Percentiles rank a stretch among this genome's conserved stretches.
phyloP scores from a whole-genome alignment of 441 rosid genomes.

The Flueggea neowawraea region DNA sequence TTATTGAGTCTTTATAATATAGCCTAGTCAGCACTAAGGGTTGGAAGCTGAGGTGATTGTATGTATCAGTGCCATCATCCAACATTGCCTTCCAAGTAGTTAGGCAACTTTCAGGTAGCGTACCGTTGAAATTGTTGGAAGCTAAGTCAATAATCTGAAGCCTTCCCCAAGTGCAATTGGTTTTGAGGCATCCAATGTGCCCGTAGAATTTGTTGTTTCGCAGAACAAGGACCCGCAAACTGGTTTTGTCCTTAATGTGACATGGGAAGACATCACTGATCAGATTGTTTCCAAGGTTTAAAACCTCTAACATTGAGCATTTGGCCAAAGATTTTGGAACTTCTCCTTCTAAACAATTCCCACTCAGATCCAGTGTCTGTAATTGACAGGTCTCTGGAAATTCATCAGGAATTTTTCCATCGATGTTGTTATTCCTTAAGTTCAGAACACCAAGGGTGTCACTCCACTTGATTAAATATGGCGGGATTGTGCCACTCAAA shows the following conservation, averaged over 20 bases:
- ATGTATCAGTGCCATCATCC: neutral
- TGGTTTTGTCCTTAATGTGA: conserved; percentile 14
- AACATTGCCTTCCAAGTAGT: conserved; percentile 15
- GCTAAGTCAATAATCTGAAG: conserved; percentile 31
- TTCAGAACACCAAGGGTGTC: conserved; percentile 17
- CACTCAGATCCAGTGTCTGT: conserved; percentile 33
- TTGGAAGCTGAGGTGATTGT: conserved; percentile 2
- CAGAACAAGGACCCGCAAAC: conserved; percentile 27
- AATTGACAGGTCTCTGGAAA: conserved; percentile 3
- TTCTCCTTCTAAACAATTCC: conserved; percentile 29
- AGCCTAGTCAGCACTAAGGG: neutral
- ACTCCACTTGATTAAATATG: conserved; percentile 12
- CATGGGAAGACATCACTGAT: conserved; percentile 32
- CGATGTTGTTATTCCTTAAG: conserved; percentile 12
- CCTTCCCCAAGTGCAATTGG: neutral
- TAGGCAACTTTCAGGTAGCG: neutral
- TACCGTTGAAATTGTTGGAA: conserved; percentile 7
- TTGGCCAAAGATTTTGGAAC: conserved; percentile 29
- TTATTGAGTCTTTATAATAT: conserved; percentile 40
- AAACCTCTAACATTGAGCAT: conserved; percentile 23
- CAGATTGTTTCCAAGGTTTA: conserved; percentile 31
- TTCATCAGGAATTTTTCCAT: conserved; percentile 1
- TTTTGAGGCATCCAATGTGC: neutral
- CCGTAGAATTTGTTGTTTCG: conserved; percentile 27
- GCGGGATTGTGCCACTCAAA: conserved; percentile 25